Evolutionary conservation across 352 stramenopile species (phyloP).

Genomic region (Globisporangium barbulae): DNA sequence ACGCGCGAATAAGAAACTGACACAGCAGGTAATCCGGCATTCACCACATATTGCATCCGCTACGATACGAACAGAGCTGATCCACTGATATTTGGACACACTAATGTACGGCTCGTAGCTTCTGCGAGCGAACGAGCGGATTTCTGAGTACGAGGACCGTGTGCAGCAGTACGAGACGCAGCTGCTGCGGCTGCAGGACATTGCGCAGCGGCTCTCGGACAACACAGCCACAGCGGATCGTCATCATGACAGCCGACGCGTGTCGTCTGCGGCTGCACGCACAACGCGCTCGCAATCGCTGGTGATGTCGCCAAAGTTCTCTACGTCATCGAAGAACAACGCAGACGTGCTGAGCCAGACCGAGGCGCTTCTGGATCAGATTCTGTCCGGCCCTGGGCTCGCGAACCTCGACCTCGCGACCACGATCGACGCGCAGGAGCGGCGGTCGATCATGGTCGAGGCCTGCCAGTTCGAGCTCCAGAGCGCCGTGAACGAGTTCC

Average conservation of each 20-base stretch:
- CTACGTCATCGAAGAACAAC: slow-evolving; percentile 35
- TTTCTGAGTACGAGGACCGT: slow-evolving; percentile 45
- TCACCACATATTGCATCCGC: not conserved
- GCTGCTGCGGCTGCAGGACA: slow-evolving; percentile 34
- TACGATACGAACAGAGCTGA: not conserved
- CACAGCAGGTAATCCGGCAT: slow-evolving; percentile 38
- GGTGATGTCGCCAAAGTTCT: slow-evolving; percentile 18
- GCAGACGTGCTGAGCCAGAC: slow-evolving; percentile 57
- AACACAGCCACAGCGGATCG: slow-evolving; percentile 17
- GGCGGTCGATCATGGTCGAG: slow-evolving; percentile 53
- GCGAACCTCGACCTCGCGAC: slow-evolving; percentile 27
- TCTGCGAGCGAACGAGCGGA: slow-evolving; percentile 39
- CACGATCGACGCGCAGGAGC: slow-evolving; percentile 39
- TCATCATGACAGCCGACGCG: slow-evolving; percentile 1
- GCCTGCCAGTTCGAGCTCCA: slow-evolving; percentile 62
- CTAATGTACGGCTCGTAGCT: slow-evolving; percentile 22
- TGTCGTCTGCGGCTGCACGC: not conserved
- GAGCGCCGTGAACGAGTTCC: slow-evolving; percentile 57
- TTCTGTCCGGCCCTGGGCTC: slow-evolving; percentile 37
- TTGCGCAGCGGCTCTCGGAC: slow-evolving; percentile 25
- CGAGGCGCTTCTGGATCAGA: slow-evolving; percentile 43
- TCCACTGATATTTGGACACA: not conserved
- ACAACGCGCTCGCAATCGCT: not conserved
- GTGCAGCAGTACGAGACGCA: slow-evolving; percentile 45
- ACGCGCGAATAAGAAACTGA: slow-evolving; percentile 56